These are phyloP conservation scores for Trapa bicornis DNA, from an alignment of 345 rosid genomes.

Conservation along the genomic window DNA sequence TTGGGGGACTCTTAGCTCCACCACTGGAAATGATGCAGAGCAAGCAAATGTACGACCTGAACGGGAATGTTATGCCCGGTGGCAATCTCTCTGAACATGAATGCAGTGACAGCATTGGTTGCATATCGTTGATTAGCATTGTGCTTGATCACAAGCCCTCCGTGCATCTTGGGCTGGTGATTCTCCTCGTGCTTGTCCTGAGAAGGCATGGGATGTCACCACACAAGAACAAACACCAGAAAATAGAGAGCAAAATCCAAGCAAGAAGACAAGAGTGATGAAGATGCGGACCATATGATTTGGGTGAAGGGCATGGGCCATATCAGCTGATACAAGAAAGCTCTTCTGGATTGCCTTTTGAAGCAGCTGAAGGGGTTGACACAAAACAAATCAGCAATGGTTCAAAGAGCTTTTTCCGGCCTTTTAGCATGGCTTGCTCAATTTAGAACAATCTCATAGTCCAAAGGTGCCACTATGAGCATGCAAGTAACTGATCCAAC, in stretches of 20 bases:
- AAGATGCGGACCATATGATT: conserved; percentile 42
- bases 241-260: not conserved
- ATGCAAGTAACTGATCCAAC: not conserved
- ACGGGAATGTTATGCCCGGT: conserved; percentile 53
- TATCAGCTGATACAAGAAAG: conserved; percentile 85
- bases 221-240: conserved; percentile 4
- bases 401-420: not conserved
- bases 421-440: not conserved
- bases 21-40: not conserved
- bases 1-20: not conserved
- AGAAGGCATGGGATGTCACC: conserved; percentile 11
- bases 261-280: not conserved
- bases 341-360: conserved; percentile 83
- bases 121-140: conserved; percentile 97
- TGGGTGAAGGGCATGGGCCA: conserved; percentile 98
- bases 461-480: not conserved
- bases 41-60: conserved; percentile 32
- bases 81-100: conserved; percentile 79
- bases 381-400: conserved; percentile 5
- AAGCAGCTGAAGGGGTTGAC: conserved; percentile 39
- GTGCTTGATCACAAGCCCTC: conserved; percentile 95
- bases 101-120: conserved; percentile 4
- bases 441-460: not conserved
- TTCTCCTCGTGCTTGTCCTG: conserved; percentile 97
- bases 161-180: conserved; percentile 91